These are phyloP conservation scores for Volvox carteri DNA, from an alignment of 163 green algal genomes.

Conservation along the genomic window DNA sequence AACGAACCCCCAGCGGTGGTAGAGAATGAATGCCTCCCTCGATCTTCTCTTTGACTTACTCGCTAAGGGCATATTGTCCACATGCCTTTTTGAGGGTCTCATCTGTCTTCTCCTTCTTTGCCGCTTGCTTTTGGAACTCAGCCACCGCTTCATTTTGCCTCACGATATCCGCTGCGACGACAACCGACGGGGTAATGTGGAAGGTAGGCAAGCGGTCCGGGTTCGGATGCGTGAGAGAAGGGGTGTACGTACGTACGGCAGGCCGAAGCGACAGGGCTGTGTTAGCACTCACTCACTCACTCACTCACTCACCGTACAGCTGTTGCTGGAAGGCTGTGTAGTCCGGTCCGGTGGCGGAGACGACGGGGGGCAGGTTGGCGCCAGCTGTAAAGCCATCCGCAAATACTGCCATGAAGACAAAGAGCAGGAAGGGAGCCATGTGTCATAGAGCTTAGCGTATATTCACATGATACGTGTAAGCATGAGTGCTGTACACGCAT, in stretches of 20 bases:
- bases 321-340: background rate
- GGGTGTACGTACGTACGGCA: too few relatives aligned
- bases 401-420: background rate
- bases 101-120: background rate
- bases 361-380: background rate
- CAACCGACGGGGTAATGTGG: background rate
- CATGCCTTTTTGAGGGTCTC: background rate
- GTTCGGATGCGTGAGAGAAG: too few relatives aligned
- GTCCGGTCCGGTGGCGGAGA: background rate
- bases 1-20: too few relatives aligned
- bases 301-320: constrained; percentile 6
- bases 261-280: too few relatives aligned
- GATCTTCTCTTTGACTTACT: too few relatives aligned
- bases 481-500: too few relatives aligned
- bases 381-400: background rate
- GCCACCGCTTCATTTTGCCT: constrained; percentile 7
- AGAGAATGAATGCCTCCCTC: too few relatives aligned
- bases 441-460: too few relatives aligned
- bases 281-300: too few relatives aligned
- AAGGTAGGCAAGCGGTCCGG: too few relatives aligned
- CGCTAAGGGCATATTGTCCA: constrained; percentile 9
- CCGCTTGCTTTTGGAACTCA: background rate
- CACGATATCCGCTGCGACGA: background rate
- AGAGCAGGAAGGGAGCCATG: too few relatives aligned
- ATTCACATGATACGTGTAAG: too few relatives aligned